Percentiles rank a stretch among this genome's conserved stretches.
Conservation (phyloP, 2,329 filamentous ascomycete genomes). For the Trichophyton schoenleinii region DNA sequence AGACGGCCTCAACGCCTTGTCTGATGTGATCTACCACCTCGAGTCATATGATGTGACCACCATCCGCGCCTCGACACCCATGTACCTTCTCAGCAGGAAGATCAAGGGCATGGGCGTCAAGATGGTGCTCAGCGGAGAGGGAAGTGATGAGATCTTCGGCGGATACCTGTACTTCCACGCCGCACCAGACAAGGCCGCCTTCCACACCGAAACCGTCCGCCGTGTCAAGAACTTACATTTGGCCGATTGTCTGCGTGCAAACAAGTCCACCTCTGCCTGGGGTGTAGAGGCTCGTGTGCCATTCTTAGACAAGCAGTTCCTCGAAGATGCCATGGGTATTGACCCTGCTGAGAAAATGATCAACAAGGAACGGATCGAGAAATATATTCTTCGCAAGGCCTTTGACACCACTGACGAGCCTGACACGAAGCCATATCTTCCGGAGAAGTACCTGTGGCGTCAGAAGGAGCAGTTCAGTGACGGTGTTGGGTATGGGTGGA, state of each 20-base stretch:
- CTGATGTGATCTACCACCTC: slow-evolving; percentile 94
- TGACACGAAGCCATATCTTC: slow-evolving; percentile 70
- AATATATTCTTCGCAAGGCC: slow-evolving; percentile 95
- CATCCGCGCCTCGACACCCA: slow-evolving; percentile 93
- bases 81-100: slow-evolving; percentile 95
- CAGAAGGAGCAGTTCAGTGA: slow-evolving; percentile 99
- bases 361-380: slow-evolving; percentile 77
- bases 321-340: slow-evolving; percentile 84
- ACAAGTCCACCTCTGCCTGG: slow-evolving; percentile 98
- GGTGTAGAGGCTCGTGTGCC: slow-evolving; percentile 94
- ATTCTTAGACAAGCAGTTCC: slow-evolving; percentile 95
- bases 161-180: slow-evolving; percentile 98
- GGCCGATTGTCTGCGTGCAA: slow-evolving; percentile 91
- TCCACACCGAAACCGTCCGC: slow-evolving; percentile 89
- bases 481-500: slow-evolving; percentile 98
- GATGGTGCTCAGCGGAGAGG: slow-evolving; percentile 97
- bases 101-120: slow-evolving; percentile 99
- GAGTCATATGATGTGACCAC: slow-evolving; percentile 98
- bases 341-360: slow-evolving; percentile 96
- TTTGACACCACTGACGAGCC: slow-evolving; percentile 90
- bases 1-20: slow-evolving; percentile 90
- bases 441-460: slow-evolving; percentile 88
- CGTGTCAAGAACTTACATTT: slow-evolving; percentile 94
- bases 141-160: slow-evolving; percentile 95
- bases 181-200: slow-evolving; percentile 78